Evolutionary conservation across 495 filamentous ascomycete species (phyloP).

Genomic region (Aspergillus ellipticus): DNA sequence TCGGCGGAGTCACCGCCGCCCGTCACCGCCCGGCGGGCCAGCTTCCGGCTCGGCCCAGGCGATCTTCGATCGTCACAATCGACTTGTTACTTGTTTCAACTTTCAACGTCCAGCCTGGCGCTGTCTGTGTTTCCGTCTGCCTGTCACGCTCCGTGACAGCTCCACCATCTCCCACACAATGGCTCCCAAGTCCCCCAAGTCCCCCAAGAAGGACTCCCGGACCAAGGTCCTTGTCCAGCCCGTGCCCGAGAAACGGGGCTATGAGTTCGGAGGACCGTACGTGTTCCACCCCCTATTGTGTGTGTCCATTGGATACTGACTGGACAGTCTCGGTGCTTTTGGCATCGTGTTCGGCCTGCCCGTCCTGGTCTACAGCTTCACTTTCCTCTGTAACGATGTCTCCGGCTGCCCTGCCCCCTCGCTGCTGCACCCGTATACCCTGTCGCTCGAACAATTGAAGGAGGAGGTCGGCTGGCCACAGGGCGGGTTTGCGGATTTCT

Average conservation of each 20-base stretch:
- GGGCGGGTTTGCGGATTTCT: slow-evolving; percentile 59
- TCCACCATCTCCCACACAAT: background rate
- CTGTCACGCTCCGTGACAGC: no score
- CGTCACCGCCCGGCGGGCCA: slow-evolving; percentile 1
- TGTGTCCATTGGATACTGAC: slow-evolving; percentile 19
- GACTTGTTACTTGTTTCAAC: no score
- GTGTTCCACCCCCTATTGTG: slow-evolving; percentile 32
- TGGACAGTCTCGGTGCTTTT: slow-evolving; percentile 65
- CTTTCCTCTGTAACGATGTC: slow-evolving; percentile 88
- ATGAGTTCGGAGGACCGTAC: slow-evolving; percentile 88
- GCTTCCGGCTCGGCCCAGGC: background rate
- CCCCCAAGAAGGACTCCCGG: slow-evolving; percentile 24
- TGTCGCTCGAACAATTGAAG: slow-evolving; percentile 69
- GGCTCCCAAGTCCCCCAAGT: slow-evolving; percentile 19
- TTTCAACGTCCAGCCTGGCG: no score
- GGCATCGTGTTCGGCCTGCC: slow-evolving; percentile 76
- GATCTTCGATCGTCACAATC: background rate
- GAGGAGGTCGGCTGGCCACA: slow-evolving; percentile 74
- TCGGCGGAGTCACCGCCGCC: no score
- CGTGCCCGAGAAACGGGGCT: slow-evolving; percentile 53
- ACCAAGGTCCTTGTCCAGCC: slow-evolving; percentile 29
- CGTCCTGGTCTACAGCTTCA: slow-evolving; percentile 64
- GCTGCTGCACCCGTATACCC: slow-evolving; percentile 68
- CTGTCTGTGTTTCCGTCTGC: no score
- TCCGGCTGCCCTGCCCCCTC: slow-evolving; percentile 88